phyloP scores from a whole-genome alignment of 2,329 filamentous ascomycete species.

The Davidsoniella virescens region DNA sequence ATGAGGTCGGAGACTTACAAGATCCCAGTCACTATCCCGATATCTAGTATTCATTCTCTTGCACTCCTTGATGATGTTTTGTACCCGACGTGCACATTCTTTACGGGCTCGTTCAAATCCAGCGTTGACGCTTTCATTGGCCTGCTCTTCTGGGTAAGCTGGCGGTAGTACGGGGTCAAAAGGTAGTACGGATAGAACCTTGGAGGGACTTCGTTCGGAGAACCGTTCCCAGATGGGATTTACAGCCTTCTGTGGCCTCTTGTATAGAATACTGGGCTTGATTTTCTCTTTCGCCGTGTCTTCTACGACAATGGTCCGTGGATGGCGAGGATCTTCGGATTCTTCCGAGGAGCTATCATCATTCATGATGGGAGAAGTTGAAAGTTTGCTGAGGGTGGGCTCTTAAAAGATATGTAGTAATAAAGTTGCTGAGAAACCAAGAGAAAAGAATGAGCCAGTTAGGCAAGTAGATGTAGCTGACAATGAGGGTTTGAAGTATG shows the following conservation, averaged over 20 bases:
- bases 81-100: constrained; percentile 45
- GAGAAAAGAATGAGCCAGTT: too few species aligned
- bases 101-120: constrained; percentile 48
- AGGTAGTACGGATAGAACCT: constrained; percentile 48
- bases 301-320: constrained; percentile 13
- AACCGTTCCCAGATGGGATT: constrained; percentile 51
- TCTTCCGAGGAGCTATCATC: constrained; percentile 35
- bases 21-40: constrained; percentile 45
- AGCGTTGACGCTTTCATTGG: constrained; percentile 42
- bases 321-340: constrained; percentile 29
- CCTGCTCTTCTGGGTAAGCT: constrained; percentile 29
- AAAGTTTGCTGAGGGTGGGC: too few species aligned
- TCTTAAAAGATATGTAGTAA: too few species aligned
- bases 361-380: constrained; percentile 20
- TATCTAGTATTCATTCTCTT: constrained; percentile 65
- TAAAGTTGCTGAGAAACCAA: too few species aligned
- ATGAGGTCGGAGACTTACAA: constrained; percentile 29
- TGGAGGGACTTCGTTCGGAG: constrained; percentile 42
- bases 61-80: constrained; percentile 49
- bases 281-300: too few species aligned
- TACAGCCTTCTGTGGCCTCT: constrained; percentile 45
- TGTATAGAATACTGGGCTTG: constrained; percentile 20
- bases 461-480: too few species aligned
- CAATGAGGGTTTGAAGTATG: too few species aligned
- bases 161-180: constrained; percentile 42